These are phyloP conservation scores for Calocera viscosa DNA, from an alignment of 768 basidiomycete genomes.

Conservation along the genomic window DNA sequence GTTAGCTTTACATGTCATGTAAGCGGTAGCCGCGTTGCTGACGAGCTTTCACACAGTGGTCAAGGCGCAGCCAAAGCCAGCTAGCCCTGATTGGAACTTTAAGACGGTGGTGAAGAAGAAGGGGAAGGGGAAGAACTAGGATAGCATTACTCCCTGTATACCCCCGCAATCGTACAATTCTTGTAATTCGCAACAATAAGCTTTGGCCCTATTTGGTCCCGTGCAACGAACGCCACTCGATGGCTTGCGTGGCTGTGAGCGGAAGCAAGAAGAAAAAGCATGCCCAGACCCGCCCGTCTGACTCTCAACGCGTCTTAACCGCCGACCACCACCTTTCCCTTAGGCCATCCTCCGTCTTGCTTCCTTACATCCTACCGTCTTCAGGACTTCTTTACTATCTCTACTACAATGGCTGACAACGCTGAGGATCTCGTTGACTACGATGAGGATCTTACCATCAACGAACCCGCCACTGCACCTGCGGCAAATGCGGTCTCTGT, in stretches of 20 bases:
- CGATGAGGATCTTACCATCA: conserved; percentile 26
- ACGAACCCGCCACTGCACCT: conserved; percentile 29
- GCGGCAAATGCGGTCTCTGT: conserved; percentile 22
- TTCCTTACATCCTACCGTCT: neutral
- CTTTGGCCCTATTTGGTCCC: neutral
- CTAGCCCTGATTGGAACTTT: conserved; percentile 61
- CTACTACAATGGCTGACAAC: conserved; percentile 20
- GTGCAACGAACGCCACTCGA: neutral
- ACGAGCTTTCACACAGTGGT: conserved; percentile 41
- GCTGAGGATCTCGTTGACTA: conserved; percentile 31
- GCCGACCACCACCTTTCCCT: neutral
- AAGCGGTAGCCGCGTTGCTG: neutral
- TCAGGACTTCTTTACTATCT: neutral
- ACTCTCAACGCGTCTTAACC: neutral
- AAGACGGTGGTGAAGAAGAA: conserved; percentile 95
- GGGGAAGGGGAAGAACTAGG: conserved; percentile 45
- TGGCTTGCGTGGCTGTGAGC: conserved; percentile 7
- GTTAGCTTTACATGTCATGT: conserved; percentile 4
- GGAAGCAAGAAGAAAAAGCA: neutral
- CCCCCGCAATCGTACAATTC: neutral
- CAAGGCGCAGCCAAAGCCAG: conserved; percentile 68
- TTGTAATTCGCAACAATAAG: neutral
- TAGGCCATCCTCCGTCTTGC: neutral
- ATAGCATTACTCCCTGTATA: neutral
- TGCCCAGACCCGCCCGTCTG: neutral